Base-by-base conservation (phyloP, 2,329 filamentous ascomycete species). In the Dactylellina sp. region DNA sequence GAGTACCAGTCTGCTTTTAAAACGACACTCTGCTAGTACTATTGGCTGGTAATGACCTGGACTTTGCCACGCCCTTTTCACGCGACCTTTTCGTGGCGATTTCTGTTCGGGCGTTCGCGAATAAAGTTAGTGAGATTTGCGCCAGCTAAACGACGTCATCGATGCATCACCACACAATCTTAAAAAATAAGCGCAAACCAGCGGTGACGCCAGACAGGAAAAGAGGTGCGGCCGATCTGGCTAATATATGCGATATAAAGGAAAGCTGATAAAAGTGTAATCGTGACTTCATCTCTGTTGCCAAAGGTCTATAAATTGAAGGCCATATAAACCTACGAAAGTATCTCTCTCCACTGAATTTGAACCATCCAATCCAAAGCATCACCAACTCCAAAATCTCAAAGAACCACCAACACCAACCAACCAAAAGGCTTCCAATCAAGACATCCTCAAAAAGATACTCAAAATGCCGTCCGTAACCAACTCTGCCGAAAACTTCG, bases 381-480 rank as follows among this genome's bases (percentile, higher is more conserved):
- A n/a, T 55, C 50, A 37, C 35, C 50, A 37, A 49, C 20, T 49
- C 5, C 18, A 7, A 49, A 20, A 14, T 32, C 28, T 9, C 28
- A 35, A 52, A 18, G 42, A 60, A 28, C 7, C n/a, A n/a, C n/a
- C 18, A 14, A 35, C 11, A 52, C 2, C 14, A 53, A 24, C 18
- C 24, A 46, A 25, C 18, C 1, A 53, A 52, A 7, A 20, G 22
- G 39, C 40, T 52, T 14, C 7, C 28, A 49, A 37, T n/a, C n/a
- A n/a, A n/a, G n/a, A n/a, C n/a, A n/a, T n/a, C n/a, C n/a, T n/a
- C n/a, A n/a, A n/a, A n/a, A n/a, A n/a, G n/a, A n/a, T n/a, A n/a
- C n/a, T n/a, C n/a, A 66, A 52, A 42, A 71, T 71, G 66, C 16
- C 50, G 5, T 72, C 68, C 11, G 24, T 72, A n/a, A 60, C 68